Evolutionary conservation across 345 rosid genomes (phyloP).

Genomic region (Hypericum androsaemum): DNA sequence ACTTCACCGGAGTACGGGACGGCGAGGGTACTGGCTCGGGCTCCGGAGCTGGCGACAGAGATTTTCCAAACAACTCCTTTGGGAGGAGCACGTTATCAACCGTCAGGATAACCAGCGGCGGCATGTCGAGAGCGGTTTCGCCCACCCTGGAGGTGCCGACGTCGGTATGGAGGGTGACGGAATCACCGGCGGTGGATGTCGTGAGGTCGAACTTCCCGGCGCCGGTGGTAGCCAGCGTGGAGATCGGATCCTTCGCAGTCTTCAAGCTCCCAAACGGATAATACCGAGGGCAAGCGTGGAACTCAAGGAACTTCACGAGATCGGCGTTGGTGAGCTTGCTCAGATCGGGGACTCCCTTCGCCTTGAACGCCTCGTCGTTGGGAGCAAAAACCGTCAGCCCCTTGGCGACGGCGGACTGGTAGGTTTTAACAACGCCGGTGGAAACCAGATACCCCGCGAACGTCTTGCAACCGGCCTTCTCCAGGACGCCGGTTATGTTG

Average conservation of each 20-base stretch:
- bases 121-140: slow-evolving; percentile 53
- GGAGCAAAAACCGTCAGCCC: slow-evolving; percentile 88
- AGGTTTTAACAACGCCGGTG: slow-evolving; percentile 74
- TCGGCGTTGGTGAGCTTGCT: slow-evolving; percentile 64
- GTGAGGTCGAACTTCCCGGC: slow-evolving; percentile 61
- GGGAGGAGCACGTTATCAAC: slow-evolving; percentile 76
- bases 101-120: slow-evolving; percentile 63
- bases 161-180: slow-evolving; percentile 66
- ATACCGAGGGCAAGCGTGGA: slow-evolving; percentile 59
- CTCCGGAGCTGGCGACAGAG: slow-evolving; percentile 63
- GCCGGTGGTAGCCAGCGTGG: slow-evolving; percentile 64
- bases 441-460: slow-evolving; percentile 49
- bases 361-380: slow-evolving; percentile 79
- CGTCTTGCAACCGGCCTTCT: slow-evolving; percentile 82
- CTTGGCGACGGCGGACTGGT: slow-evolving; percentile 43
- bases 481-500: slow-evolving; percentile 66
- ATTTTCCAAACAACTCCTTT: slow-evolving; percentile 48
- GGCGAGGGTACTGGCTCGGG: slow-evolving; percentile 40
- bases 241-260: slow-evolving; percentile 43
- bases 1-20: slow-evolving; percentile 33
- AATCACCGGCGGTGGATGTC: slow-evolving; percentile 50
- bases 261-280: slow-evolving; percentile 59
- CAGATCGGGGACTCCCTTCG: slow-evolving; percentile 56
- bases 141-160: slow-evolving; percentile 59
- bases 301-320: slow-evolving; percentile 58